phyloP scores from a whole-genome alignment of 2,329 filamentous ascomycete genomes.

The Chalaropsis ovoidea region DNA sequence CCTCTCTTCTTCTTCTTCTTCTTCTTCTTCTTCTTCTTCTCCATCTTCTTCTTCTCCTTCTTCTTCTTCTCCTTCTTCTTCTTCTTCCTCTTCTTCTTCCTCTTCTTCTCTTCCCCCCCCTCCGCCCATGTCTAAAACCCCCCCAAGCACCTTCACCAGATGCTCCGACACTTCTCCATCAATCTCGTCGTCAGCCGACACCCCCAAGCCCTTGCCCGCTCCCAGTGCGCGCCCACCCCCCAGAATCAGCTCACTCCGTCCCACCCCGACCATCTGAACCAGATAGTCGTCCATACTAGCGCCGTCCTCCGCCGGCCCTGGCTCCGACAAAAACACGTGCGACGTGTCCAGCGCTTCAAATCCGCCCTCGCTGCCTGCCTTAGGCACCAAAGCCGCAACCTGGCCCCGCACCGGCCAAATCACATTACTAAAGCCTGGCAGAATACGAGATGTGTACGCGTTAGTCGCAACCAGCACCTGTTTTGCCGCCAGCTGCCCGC shows the following conservation, averaged over 20 bases:
- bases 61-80: background rate
- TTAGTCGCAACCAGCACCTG: constrained; percentile 72
- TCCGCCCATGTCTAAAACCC: constrained; percentile 32
- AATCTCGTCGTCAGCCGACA: constrained; percentile 50
- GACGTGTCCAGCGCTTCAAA: constrained; percentile 41
- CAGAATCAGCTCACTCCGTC: constrained; percentile 53
- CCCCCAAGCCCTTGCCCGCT: constrained; percentile 41
- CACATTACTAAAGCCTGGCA: constrained; percentile 57
- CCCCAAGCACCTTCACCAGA: constrained; percentile 40
- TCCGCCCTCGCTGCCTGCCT: constrained; percentile 30
- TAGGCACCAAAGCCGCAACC: constrained; percentile 55
- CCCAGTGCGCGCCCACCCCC: constrained; percentile 56
- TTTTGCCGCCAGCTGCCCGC: constrained; percentile 54
- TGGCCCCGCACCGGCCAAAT: constrained; percentile 71
- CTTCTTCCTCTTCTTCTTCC: background rate
- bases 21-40: too few relatives aligned
- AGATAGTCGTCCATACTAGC: constrained; percentile 59
- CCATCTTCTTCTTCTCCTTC: constrained; percentile 25
- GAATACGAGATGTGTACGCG: constrained; percentile 66
- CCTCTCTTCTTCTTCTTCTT: too few relatives aligned
- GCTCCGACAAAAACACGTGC: constrained; percentile 50
- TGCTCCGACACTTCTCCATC: constrained; percentile 47
- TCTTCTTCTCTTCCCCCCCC: background rate
- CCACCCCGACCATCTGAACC: constrained; percentile 51
- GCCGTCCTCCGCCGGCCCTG: constrained; percentile 26